Base-by-base conservation (phyloP, 2,329 filamentous ascomycete genomes). In the Sclerotinia nivalis region DNA sequence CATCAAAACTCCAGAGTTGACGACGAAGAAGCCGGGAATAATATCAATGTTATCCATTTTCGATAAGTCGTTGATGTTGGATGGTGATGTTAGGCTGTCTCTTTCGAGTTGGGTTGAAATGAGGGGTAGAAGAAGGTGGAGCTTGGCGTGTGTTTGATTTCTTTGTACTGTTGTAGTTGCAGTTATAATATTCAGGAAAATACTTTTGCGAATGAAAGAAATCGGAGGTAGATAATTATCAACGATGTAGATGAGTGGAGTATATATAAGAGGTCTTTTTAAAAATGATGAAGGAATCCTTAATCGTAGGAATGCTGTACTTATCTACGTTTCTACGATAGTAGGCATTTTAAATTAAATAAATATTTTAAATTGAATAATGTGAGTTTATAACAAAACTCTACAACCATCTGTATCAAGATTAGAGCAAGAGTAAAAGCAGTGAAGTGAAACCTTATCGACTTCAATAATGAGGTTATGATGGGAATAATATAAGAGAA, bases 31-130 rank as follows among this genome's bases (percentile, higher is more conserved):
- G 43, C 67, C 67, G 67, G 67, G 59, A 13, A 69, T 45, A 2
- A 69, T 65, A 40, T 69, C 67, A 40, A 69, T 69, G 15, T 64
- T 37, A 28, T 69, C 58, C 67, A 69, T 69, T 13, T 69, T 64
- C 8, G 20, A 22, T n/a, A 0, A n/a, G 9, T 13, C 8, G 28
- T 59, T 49, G 52, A 20, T 55, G 20, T 31, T 45, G 4, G 12
- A 20, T 10, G 2, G 20, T 31, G 18, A 13, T 10, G 9, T 13
- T 43, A 15, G 31, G 25, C 7, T 47, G 1, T 58, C n/a, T 49
- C 18, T 22, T 40, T 40, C 5, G 37, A 7, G 25, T 7, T 40
- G 54, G 22, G 22, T 12, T 31, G 15, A 18, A 6, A 4, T n/a
- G 25, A 12, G 15, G 6, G 43, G 40, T 47, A 34, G 9, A 59